Evolutionary conservation across 1,139 yeast genomes (phyloP).

Genomic region (Sugiyamaella grinbergsii): DNA sequence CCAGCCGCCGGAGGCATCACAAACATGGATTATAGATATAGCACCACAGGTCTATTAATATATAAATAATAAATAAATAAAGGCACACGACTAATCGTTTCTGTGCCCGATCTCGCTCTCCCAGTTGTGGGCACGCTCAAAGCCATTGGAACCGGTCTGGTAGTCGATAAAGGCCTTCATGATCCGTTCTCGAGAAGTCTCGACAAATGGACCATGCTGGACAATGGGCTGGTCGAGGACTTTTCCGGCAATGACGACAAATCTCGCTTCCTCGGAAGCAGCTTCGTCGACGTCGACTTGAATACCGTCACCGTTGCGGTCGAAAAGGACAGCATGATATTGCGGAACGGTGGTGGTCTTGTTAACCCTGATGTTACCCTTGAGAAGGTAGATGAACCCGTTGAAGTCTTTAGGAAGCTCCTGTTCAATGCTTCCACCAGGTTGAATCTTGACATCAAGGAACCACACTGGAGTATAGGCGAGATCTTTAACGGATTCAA

Average conservation of each 20-base stretch:
- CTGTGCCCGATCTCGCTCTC: conserved; percentile 57
- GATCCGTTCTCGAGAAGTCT: conserved; percentile 62
- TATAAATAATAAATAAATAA: conserved; percentile 13
- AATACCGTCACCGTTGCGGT: conserved; percentile 37
- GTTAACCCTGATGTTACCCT: conserved; percentile 60
- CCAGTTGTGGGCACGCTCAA: conserved; percentile 72
- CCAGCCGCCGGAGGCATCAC: conserved; percentile 10
- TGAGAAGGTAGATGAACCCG: conserved; percentile 68
- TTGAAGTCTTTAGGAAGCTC: conserved; percentile 64
- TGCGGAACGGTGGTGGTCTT: conserved; percentile 48
- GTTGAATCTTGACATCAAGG: conserved; percentile 64
- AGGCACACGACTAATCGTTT: conserved; percentile 9
- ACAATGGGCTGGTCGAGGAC: conserved; percentile 74
- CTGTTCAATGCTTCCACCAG: conserved; percentile 70
- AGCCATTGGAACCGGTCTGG: conserved; percentile 68
- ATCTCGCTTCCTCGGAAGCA: conserved; percentile 48
- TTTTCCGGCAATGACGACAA: conserved; percentile 77
- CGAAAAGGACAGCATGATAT: conserved; percentile 53
- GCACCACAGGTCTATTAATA: neutral
- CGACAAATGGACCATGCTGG: conserved; percentile 91
- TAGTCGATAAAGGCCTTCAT: conserved; percentile 71
- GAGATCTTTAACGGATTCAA: conserved; percentile 69
- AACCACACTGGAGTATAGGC: conserved; percentile 85
- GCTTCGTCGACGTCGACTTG: conserved; percentile 34
- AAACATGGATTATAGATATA: neutral